These are phyloP conservation scores for Alternaria hordeiaustralica DNA, from an alignment of 2,329 filamentous ascomycete species.

Conservation along the genomic window DNA sequence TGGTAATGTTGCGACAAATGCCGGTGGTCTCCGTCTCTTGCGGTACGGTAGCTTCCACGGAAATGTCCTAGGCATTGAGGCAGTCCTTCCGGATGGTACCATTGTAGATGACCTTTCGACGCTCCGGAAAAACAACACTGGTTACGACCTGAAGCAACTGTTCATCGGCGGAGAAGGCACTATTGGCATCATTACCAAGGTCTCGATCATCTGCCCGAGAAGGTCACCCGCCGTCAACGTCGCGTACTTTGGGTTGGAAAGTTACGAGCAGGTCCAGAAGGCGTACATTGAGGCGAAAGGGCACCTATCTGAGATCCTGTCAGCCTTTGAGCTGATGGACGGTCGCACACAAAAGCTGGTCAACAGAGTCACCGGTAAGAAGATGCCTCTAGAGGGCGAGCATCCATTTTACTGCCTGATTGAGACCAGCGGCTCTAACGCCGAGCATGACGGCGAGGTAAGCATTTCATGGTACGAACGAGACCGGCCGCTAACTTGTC, in stretches of 20 bases:
- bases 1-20: conserved; percentile 95
- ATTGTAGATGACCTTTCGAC: conserved; percentile 87
- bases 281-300: conserved; percentile 89
- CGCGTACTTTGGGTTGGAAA: conserved; percentile 89
- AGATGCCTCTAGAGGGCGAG: conserved; percentile 79
- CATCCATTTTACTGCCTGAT: conserved; percentile 96
- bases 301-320: conserved; percentile 92
- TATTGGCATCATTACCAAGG: conserved; percentile 88
- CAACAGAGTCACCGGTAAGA: conserved; percentile 73
- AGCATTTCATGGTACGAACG: not conserved
- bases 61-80: conserved; percentile 89
- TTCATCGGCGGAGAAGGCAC: conserved; percentile 97
- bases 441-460: conserved; percentile 82
- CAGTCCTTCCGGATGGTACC: conserved; percentile 90
- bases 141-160: conserved; percentile 95
- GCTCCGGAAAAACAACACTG: conserved; percentile 97
- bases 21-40: conserved; percentile 85
- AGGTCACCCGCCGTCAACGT: conserved; percentile 89
- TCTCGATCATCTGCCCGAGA: conserved; percentile 89
- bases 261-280: conserved; percentile 84
- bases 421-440: conserved; percentile 93
- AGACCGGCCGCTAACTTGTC: conserved; percentile 8
- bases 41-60: conserved; percentile 95
- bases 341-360: conserved; percentile 72
- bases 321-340: conserved; percentile 98